Conservation (phyloP, 805 yeast species). For the Hanseniaspora pseudoguilliermondii region DNA sequence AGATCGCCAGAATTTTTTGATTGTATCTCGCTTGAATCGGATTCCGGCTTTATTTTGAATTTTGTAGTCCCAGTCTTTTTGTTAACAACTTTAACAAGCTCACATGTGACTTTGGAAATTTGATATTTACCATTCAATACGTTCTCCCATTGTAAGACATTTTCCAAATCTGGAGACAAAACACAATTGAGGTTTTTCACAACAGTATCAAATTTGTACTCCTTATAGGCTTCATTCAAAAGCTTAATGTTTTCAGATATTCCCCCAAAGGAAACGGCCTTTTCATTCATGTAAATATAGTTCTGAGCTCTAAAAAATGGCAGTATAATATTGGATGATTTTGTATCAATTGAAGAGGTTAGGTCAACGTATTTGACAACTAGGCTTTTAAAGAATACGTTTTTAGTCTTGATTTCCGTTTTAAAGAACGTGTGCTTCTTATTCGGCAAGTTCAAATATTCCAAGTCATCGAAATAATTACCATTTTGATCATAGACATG, state of each 20-base stretch:
- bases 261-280: background rate
- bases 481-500: conserved; percentile 27
- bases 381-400: background rate
- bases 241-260: conserved; percentile 24
- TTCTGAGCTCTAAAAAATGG: conserved; percentile 69
- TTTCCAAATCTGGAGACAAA: conserved; percentile 51
- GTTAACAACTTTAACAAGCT: conserved; percentile 16
- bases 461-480: conserved; percentile 40
- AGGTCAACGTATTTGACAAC: conserved; percentile 47
- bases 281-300: conserved; percentile 33
- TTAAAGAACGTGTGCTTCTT: conserved; percentile 37
- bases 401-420: conserved; percentile 23
- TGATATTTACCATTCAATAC: conserved; percentile 61
- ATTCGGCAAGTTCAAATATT: conserved; percentile 34
- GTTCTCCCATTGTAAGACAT: conserved; percentile 67
- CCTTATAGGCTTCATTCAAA: conserved; percentile 18
- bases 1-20: conserved; percentile 4
- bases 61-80: conserved; percentile 13
- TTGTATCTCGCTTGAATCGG: conserved; percentile 21
- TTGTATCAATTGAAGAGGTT: conserved; percentile 68
- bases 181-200: conserved; percentile 48
- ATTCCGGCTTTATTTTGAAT: conserved; percentile 19
- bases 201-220: conserved; percentile 41
- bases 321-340: conserved; percentile 67
- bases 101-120: conserved; percentile 70